Base-by-base conservation (phyloP, 1,284 basidiomycete genomes). In the Ceratobasidium sp. region DNA sequence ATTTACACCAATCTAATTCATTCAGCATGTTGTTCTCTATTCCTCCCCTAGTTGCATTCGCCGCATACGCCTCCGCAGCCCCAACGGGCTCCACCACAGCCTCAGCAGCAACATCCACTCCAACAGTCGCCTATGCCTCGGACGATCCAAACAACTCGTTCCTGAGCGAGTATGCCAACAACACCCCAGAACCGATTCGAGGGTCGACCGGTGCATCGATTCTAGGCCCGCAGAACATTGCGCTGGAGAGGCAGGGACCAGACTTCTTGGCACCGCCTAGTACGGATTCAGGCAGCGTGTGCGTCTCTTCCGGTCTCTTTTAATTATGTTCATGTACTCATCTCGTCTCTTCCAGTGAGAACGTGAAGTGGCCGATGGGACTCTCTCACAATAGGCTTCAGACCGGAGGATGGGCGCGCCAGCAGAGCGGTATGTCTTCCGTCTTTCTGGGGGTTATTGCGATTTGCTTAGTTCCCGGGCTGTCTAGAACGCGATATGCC, bases 331-430 rank as follows among this genome's bases (percentile, higher is more conserved):
- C 74, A 57, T 50, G 77, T 48, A 31, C 66, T 29, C 9, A 65
- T 62, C 36, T 71, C 31, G 27, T 72, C 74, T 15, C 73, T 41
- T 73, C 51, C 31, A 89, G 89, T 15, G 75, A 79, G 7, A 91
- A 91, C 77, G 87, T 89, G 15, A 92, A 92, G 80, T 93, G 91
- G 91, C 87, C 91, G 0, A 91, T 92, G 81, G 83, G 84, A 75
- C 80, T 92, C 73, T 91, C 89, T 74, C 89, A 90, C 80, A 92
- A 91, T 78, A 87, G 90, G 29, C 81, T 93, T 24, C 88, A 89
- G 75, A 87, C 87, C 0, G 91, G 91, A 31, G 91, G 91, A 0
- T 93, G 91, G 91, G 89, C 90, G 48, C 86, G 91, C 69, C 87
- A 91, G 78, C 86, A 92, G 81, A 92, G 91, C 76, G 79, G 90